These are phyloP conservation scores for Clonostachys byssicola DNA, from an alignment of 2,329 filamentous ascomycete species.

Conservation along the genomic window DNA sequence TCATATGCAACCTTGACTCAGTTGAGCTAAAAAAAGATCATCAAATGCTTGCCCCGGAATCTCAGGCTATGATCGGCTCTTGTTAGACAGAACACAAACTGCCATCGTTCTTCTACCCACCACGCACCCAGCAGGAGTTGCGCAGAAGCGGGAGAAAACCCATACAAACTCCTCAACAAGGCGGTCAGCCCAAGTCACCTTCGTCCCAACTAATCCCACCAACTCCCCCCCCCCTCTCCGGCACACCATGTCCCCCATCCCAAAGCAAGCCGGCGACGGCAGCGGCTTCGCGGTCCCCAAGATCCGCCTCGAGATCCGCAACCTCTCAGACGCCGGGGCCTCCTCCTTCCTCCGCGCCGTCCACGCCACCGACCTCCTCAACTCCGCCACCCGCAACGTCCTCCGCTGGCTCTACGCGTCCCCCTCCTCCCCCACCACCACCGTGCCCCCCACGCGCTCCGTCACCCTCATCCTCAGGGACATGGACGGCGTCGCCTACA, in stretches of 20 bases:
- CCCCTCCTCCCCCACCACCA: conserved; percentile 32
- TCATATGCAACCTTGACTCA: too few relatives aligned
- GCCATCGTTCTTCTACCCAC: too few relatives aligned
- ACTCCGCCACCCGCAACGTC: conserved; percentile 62
- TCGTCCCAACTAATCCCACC: neutral
- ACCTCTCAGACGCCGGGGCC: conserved; percentile 56
- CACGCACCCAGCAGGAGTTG: too few relatives aligned
- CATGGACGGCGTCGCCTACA: conserved; percentile 87
- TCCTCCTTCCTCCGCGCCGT: conserved; percentile 63
- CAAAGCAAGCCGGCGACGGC: conserved; percentile 1
- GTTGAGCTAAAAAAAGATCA: too few relatives aligned
- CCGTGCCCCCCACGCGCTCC: conserved; percentile 66
- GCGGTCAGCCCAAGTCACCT: neutral
- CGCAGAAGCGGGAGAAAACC: too few relatives aligned
- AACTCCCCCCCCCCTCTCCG: neutral
- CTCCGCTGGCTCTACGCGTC: conserved; percentile 66
- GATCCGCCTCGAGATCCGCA: conserved; percentile 55
- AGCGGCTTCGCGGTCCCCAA: conserved; percentile 40
- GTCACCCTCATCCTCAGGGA: conserved; percentile 77
- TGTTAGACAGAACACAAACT: too few relatives aligned
- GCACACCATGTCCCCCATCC: neutral
- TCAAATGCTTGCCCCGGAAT: too few relatives aligned
- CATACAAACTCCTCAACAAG: too few relatives aligned
- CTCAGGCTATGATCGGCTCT: too few relatives aligned
- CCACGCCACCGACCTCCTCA: conserved; percentile 58